Percentiles rank a stretch among this genome's conserved stretches.
phyloP scores from a whole-genome alignment of 768 basidiomycete genomes.

The Nidularia sp. region DNA sequence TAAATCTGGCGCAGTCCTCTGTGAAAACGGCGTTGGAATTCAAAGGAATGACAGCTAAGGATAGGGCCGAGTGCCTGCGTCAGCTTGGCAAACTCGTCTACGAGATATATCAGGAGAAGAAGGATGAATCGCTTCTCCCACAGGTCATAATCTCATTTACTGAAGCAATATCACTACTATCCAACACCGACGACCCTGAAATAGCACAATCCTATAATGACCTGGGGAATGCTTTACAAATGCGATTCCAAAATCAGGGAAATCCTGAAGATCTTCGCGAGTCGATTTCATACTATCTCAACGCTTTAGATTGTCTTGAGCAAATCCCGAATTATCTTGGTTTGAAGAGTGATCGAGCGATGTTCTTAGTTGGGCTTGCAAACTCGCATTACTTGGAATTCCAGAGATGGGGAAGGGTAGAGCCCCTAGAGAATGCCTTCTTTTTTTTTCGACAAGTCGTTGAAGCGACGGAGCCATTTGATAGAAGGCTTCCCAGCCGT shows the following conservation, averaged over 20 bases:
- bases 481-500: background rate
- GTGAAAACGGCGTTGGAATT: slow-evolving; percentile 5
- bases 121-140: slow-evolving; percentile 1
- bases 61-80: background rate
- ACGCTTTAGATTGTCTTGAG: background rate
- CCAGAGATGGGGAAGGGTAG: background rate
- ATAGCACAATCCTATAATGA: slow-evolving; percentile 3
- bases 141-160: slow-evolving; percentile 1
- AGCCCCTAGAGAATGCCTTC: background rate
- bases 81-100: slow-evolving; percentile 6
- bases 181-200: background rate
- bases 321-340: background rate
- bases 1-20: slow-evolving; percentile 5
- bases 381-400: background rate
- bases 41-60: background rate
- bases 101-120: background rate
- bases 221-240: slow-evolving; percentile 8
- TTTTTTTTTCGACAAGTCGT: background rate
- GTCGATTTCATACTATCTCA: slow-evolving; percentile 10
- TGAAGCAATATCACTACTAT: slow-evolving; percentile 2
- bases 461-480: background rate
- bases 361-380: background rate
- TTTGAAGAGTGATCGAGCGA: background rate
- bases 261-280: slow-evolving; percentile 6
- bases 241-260: slow-evolving; percentile 5